Conservation (phyloP, 2,329 filamentous ascomycete species). For the Trichophyton simii region DNA sequence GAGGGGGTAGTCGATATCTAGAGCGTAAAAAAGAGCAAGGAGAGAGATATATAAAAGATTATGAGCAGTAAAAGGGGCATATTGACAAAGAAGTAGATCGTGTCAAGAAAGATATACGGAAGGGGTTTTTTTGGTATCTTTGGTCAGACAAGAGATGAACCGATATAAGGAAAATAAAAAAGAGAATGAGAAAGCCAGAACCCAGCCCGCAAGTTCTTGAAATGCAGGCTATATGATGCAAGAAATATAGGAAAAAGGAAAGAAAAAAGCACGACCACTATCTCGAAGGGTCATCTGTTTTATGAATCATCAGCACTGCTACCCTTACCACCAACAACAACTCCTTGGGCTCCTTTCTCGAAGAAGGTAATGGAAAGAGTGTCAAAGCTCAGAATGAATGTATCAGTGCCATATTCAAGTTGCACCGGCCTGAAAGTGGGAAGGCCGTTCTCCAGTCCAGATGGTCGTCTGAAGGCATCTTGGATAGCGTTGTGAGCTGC, state of each 20-base stretch:
- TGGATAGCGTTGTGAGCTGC: slow-evolving; percentile 14
- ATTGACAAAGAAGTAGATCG: neutral
- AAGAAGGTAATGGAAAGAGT: slow-evolving; percentile 15
- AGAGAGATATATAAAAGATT: neutral
- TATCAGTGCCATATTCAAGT: slow-evolving; percentile 13
- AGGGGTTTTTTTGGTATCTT: neutral
- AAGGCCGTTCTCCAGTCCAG: neutral
- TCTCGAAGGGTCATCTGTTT: neutral
- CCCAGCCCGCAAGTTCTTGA: slow-evolving; percentile 6
- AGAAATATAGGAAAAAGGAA: neutral
- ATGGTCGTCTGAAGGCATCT: slow-evolving; percentile 7
- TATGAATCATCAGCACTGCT: neutral
- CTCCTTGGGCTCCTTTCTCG: slow-evolving; percentile 9
- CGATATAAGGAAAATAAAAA: neutral
- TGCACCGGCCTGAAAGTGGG: slow-evolving; percentile 11
- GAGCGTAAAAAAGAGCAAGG: neutral
- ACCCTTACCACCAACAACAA: neutral
- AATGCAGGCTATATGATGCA: neutral
- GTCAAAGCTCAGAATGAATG: slow-evolving; percentile 16
- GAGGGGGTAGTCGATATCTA: neutral
- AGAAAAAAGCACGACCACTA: neutral
- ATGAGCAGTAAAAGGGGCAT: neutral
- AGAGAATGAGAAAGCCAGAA: neutral
- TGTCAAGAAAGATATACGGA: neutral
- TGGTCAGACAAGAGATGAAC: neutral